Percentiles rank a stretch among this genome's conserved stretches.
phyloP scores from a whole-genome alignment of 176 grass and related monocot species.

The Hordeum marinum region DNA sequence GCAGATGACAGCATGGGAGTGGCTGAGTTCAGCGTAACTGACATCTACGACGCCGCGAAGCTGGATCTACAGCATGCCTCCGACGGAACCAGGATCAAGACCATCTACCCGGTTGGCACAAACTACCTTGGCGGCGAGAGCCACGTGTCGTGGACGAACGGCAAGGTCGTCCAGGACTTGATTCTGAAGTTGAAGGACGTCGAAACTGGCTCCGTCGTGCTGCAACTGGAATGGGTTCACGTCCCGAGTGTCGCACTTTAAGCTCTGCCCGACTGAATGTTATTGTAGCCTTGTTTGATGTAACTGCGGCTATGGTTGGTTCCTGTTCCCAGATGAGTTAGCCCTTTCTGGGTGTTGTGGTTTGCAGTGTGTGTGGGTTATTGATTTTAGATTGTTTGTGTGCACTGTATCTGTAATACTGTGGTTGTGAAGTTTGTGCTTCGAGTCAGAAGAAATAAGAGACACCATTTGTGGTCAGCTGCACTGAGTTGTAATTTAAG shows the following conservation, averaged over 20 bases:
- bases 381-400: not conserved
- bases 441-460: slow-evolving; percentile 18
- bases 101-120: slow-evolving; percentile 44
- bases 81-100: slow-evolving; percentile 43
- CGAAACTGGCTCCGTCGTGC: slow-evolving; percentile 55
- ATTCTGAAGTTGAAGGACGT: slow-evolving; percentile 62
- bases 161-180: slow-evolving; percentile 70
- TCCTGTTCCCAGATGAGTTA: not conserved
- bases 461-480: not conserved
- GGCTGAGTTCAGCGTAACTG: slow-evolving; percentile 47
- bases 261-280: not conserved
- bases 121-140: slow-evolving; percentile 73
- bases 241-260: slow-evolving; percentile 45
- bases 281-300: not conserved
- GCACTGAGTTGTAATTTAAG: slow-evolving; percentile 1
- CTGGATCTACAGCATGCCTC: slow-evolving; percentile 46
- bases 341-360: slow-evolving; percentile 2
- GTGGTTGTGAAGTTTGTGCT: slow-evolving; percentile 5
- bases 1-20: slow-evolving; percentile 73
- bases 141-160: slow-evolving; percentile 55
- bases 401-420: slow-evolving; percentile 8
- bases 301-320: not conserved
- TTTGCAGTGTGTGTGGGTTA: not conserved
- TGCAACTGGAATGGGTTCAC: slow-evolving; percentile 77
- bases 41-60: slow-evolving; percentile 55